Evolutionary conservation across 2,329 filamentous ascomycete genomes (phyloP).

Genomic region (Lachnellula cervina): DNA sequence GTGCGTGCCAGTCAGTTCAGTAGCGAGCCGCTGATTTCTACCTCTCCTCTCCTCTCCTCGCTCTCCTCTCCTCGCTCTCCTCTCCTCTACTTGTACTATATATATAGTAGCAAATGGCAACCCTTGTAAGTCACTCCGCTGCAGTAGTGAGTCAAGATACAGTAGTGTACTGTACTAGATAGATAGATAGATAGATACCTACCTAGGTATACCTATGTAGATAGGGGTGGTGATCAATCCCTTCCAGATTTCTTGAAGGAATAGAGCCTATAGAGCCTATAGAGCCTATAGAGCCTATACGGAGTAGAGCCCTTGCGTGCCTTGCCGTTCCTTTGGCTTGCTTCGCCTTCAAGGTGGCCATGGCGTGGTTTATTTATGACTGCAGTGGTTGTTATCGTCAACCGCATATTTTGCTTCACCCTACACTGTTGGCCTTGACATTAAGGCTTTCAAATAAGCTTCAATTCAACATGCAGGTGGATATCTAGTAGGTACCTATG

Average conservation of each 20-base stretch:
- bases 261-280: too few species aligned
- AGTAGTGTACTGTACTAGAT: neutral
- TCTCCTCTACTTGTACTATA: too few species aligned
- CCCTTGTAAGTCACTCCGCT: neutral
- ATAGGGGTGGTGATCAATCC: neutral
- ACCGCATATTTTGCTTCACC: neutral
- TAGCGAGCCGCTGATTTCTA: too few species aligned
- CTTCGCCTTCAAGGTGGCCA: too few species aligned
- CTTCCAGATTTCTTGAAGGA: neutral
- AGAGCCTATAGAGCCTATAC: too few species aligned
- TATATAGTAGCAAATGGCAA: too few species aligned
- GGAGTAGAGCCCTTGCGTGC: neutral
- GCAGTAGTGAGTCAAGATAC: neutral
- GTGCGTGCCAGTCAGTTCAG: too few species aligned
- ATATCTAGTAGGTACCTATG: neutral
- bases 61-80: too few species aligned
- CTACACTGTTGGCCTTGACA: neutral
- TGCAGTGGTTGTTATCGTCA: neutral
- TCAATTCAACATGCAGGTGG: too few species aligned
- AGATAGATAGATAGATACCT: neutral
- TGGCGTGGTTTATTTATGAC: neutral
- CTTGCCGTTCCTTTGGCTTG: too few species aligned
- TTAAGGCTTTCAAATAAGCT: neutral
- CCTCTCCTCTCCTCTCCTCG: too few species aligned
- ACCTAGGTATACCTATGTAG: too few species aligned